Conservation (phyloP, 2,329 filamentous ascomycete species). For the Escovopsis weberi region DNA sequence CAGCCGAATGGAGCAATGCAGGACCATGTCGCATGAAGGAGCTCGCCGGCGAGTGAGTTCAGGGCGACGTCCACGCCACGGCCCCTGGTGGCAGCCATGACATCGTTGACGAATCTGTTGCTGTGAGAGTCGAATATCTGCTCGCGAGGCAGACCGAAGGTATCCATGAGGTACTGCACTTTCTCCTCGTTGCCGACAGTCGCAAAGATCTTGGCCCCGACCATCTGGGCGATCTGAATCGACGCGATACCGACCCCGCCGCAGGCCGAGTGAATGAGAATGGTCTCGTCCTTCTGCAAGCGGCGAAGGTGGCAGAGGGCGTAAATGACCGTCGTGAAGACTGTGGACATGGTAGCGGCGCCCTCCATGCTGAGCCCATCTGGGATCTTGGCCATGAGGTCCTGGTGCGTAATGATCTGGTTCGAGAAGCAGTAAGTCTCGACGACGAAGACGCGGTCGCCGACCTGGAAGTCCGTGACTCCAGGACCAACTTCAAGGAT, state of each 20-base stretch:
- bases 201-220: slow-evolving; percentile 9
- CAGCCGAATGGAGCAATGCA: slow-evolving; percentile 29
- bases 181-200: slow-evolving; percentile 24
- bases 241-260: slow-evolving; percentile 4
- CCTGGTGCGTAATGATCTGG: background rate
- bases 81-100: slow-evolving; percentile 14
- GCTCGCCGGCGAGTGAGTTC: slow-evolving; percentile 26
- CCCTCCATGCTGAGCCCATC: background rate
- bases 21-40: slow-evolving; percentile 26
- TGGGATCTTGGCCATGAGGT: background rate
- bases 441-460: background rate
- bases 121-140: slow-evolving; percentile 22
- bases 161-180: slow-evolving; percentile 15
- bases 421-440: background rate
- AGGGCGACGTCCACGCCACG: slow-evolving; percentile 24
- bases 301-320: background rate
- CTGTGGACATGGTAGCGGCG: background rate
- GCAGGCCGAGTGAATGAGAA: slow-evolving; percentile 4
- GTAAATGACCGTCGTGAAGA: background rate
- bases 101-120: slow-evolving; percentile 15
- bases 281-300: slow-evolving; percentile 5
- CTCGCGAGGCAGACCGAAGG: slow-evolving; percentile 16
- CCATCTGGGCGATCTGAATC: slow-evolving; percentile 1
- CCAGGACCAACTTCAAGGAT: background rate
- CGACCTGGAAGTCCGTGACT: background rate